Evolutionary conservation across 1,284 basidiomycete species (phyloP), one percentile per base, ranked within the genome.

Genomic region (Malassezia restricta): DNA sequence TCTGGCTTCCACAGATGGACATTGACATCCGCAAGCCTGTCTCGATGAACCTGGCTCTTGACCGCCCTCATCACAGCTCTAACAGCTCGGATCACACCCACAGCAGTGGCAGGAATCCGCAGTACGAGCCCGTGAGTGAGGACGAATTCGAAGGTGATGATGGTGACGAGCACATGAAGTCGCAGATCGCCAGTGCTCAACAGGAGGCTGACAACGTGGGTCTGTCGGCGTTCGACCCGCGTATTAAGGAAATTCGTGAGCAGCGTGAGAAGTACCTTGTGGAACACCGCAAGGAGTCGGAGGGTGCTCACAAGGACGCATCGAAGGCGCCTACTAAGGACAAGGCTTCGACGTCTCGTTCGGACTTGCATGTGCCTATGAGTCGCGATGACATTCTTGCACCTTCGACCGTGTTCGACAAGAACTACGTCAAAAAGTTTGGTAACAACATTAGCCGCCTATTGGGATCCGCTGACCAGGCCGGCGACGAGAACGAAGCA

Each of bases 1-100:
- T 96, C 79, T 98, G 92, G 92, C 81, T 96, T 4, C 90, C 89
- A 5, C 89, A 92, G 74, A 76, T 76, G 75, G 75, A 92, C 84
- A 88, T 72, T 50, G 82, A 75, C 33, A 59, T 59, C 29, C 63
- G 63, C 59, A 64, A 61, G 48, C 58, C 62, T 6, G 57, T 61
- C 14, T 58, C 57, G 49, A 59, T 59, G 48, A 56, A 62, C 53
- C 58, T 71, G 3, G 57, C 64, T 20, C 67, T 73, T 30, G 67
- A 66, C 54, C 57, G 71, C 24, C 71, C 71, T 24, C 61, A 63
- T 8, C 49, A 58, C 24, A 53, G 57, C 29, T 59, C 61, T 5
- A 62, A 61, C 39, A 54, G 61, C 14, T 64, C 66, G 6, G 68
- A 67, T 14, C 62, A 67, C 15, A 59, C 67, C 8, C 60, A 62